Evolutionary conservation across 495 filamentous ascomycete genomes (phyloP).

Genomic region (Penicillium crystallinum): DNA sequence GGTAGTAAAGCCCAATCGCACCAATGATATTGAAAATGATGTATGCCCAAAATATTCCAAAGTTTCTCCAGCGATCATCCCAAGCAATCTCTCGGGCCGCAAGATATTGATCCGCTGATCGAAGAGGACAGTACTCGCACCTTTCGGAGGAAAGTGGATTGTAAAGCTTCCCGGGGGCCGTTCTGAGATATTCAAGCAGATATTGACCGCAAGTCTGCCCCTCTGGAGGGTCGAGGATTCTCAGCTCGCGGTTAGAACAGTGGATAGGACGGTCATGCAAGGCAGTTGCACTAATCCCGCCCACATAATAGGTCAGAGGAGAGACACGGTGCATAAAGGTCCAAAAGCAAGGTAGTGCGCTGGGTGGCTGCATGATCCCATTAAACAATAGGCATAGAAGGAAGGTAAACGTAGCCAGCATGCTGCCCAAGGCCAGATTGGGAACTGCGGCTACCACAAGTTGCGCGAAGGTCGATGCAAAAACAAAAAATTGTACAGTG

Average conservation of each 20-base stretch:
- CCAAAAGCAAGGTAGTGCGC: constrained; percentile 59
- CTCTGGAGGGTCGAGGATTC: constrained; percentile 42
- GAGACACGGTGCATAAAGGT: constrained; percentile 66
- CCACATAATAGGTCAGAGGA: constrained; percentile 58
- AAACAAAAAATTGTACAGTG: constrained; percentile 39
- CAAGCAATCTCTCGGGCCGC: constrained; percentile 38
- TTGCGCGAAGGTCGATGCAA: constrained; percentile 49
- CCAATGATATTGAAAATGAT: constrained; percentile 60
- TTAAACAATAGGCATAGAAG: constrained; percentile 46
- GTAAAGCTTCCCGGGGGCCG: constrained; percentile 47
- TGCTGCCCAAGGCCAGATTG: constrained; percentile 42
- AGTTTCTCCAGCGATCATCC: constrained; percentile 55
- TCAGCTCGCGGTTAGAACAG: constrained; percentile 49
- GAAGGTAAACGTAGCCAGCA: constrained; percentile 46
- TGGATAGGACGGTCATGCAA: constrained; percentile 47
- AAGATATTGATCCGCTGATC: constrained; percentile 54
- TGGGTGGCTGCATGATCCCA: constrained; percentile 54
- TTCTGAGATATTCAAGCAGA: constrained; percentile 32
- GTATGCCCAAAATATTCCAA: constrained; percentile 53
- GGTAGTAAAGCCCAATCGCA: constrained; percentile 59
- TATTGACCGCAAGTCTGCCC: constrained; percentile 50
- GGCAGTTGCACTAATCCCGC: constrained; percentile 47
- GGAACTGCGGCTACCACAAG: constrained; percentile 50
- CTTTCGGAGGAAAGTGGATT: constrained; percentile 41
- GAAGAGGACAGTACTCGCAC: constrained; percentile 56